Conservation (phyloP, 495 filamentous ascomycete species). For the Penicillium silybi region DNA sequence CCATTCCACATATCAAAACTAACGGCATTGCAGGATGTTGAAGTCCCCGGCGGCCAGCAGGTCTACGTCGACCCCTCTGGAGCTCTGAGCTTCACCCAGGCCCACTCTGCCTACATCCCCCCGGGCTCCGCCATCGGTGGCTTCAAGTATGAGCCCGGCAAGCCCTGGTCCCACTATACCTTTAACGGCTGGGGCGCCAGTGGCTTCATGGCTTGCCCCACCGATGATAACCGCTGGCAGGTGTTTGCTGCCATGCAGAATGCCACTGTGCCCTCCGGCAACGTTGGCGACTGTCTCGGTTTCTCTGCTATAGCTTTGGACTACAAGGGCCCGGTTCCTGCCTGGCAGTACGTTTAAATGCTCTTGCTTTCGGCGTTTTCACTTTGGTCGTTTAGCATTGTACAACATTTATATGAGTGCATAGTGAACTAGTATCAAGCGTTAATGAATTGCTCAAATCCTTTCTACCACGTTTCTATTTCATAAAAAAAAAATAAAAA, state of each 20-base stretch:
- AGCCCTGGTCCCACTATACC: constrained; percentile 24
- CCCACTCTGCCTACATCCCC: constrained; percentile 57
- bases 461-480: not conserved
- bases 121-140: constrained; percentile 44
- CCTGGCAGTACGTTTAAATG: constrained; percentile 43
- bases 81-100: constrained; percentile 54
- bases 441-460: not conserved
- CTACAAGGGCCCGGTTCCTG: constrained; percentile 23
- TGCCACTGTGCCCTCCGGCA: constrained; percentile 36
- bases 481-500: not conserved
- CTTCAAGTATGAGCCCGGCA: constrained; percentile 34
- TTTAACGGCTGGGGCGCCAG: constrained; percentile 30
- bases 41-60: constrained; percentile 63
- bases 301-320: constrained; percentile 34
- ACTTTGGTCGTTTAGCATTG: not conserved
- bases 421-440: not conserved
- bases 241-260: constrained; percentile 39
- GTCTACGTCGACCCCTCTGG: constrained; percentile 57
- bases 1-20: not conserved
- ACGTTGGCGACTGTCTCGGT: constrained; percentile 36
- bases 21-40: constrained; percentile 33
- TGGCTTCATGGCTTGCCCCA: constrained; percentile 46
- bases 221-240: constrained; percentile 36
- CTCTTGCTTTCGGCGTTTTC: not conserved
- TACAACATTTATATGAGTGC: not conserved